Evolutionary conservation across 2,329 filamentous ascomycete genomes (phyloP).

Genomic region (Phaeosphaeria sp.): DNA sequence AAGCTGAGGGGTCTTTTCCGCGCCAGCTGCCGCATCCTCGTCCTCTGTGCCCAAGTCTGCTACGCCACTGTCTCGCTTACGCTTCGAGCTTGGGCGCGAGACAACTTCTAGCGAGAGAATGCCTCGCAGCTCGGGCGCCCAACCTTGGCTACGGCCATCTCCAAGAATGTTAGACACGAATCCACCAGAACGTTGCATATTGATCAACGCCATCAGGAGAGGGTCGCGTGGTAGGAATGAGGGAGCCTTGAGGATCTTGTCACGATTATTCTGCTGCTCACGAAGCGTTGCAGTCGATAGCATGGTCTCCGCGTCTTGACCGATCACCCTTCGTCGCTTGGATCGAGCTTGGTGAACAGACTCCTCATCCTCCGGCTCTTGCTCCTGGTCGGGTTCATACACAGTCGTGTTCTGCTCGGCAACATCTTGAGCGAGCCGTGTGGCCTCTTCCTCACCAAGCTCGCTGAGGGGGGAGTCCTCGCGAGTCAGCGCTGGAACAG

Average conservation of each 20-base stretch:
- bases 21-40: slow-evolving; percentile 57
- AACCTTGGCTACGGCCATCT: slow-evolving; percentile 76
- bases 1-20: slow-evolving; percentile 72
- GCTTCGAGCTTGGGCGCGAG: slow-evolving; percentile 80
- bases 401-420: slow-evolving; percentile 44
- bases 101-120: slow-evolving; percentile 87
- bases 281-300: slow-evolving; percentile 76
- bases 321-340: slow-evolving; percentile 81
- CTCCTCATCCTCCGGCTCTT: slow-evolving; percentile 62
- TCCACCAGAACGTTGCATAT: slow-evolving; percentile 87
- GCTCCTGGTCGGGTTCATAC: slow-evolving; percentile 57
- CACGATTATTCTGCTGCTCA: slow-evolving; percentile 83
- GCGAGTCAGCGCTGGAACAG: slow-evolving; percentile 49
- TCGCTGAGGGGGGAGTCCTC: slow-evolving; percentile 63
- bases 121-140: slow-evolving; percentile 92
- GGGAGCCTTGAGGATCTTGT: slow-evolving; percentile 82
- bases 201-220: slow-evolving; percentile 83
- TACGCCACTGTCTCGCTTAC: slow-evolving; percentile 89
- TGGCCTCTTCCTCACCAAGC: slow-evolving; percentile 58
- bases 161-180: slow-evolving; percentile 89
- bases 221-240: slow-evolving; percentile 88
- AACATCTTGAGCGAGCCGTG: slow-evolving; percentile 70
- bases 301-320: slow-evolving; percentile 81
- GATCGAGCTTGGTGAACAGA: slow-evolving; percentile 71
- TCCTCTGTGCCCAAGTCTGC: slow-evolving; percentile 77